Evolutionary conservation across 2,329 filamentous ascomycete species (phyloP).

Genomic region (Neurospora sp.): DNA sequence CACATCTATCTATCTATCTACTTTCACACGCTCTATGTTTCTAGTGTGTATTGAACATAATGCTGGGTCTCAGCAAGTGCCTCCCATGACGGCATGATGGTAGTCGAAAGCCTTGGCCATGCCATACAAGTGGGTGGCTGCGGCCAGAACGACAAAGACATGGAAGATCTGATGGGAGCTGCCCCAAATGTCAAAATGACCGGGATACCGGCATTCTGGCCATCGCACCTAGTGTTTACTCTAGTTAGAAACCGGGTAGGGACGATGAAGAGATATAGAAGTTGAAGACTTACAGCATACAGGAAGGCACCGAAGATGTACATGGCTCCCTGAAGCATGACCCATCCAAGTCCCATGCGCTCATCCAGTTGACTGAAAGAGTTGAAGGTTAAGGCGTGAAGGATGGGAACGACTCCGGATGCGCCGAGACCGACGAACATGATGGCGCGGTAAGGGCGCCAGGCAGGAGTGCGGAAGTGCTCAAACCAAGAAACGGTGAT

Average conservation of each 20-base stretch:
- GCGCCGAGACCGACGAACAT: conserved; percentile 87
- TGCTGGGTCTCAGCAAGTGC: not conserved
- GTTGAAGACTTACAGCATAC: conserved; percentile 57
- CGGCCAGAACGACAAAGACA: conserved; percentile 74
- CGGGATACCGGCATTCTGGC: conserved; percentile 71
- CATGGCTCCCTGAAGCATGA: conserved; percentile 67
- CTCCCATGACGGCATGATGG: conserved; percentile 54
- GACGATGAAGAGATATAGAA: not conserved
- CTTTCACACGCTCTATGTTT: not conserved
- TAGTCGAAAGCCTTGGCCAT: conserved; percentile 80
- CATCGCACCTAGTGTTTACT: conserved; percentile 49
- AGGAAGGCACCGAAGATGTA: conserved; percentile 80
- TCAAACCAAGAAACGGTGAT: conserved; percentile 68
- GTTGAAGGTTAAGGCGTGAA: conserved; percentile 63
- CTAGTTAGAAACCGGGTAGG: not conserved
- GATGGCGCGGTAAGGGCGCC: conserved; percentile 72
- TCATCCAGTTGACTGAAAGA: conserved; percentile 56
- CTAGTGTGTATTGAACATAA: not conserved
- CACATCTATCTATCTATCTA: not conserved
- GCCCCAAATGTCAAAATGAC: conserved; percentile 80
- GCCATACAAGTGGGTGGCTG: conserved; percentile 69
- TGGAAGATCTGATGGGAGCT: conserved; percentile 97
- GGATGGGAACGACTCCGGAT: conserved; percentile 71
- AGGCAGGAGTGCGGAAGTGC: conserved; percentile 71
- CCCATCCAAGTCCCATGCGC: conserved; percentile 71